Base-by-base conservation (phyloP, 2,329 filamentous ascomycete genomes). In the Penicillium polonicum region DNA sequence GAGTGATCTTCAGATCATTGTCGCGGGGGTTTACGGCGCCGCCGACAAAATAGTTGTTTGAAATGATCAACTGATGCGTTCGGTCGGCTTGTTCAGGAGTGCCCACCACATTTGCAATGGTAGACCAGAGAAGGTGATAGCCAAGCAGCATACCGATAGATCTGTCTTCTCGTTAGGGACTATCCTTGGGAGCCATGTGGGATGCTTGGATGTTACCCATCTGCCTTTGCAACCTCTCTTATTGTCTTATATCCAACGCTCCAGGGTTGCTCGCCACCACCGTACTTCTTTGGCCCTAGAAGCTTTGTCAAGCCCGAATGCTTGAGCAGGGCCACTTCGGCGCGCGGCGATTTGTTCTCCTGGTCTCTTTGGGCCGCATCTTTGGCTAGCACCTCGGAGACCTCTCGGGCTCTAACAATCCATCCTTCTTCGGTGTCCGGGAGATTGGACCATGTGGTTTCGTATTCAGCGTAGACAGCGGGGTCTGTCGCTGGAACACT, bases 11-110 rank as follows among this genome's bases (percentile, higher is more conserved):
- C 9, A 87, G 71, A 63, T 88, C 85, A 39, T 75, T 83, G 66
- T 88, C 85, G 4, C 86, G 81, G 0, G 85, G 85, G 61, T 88
- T 88, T 21, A 88, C 86, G 0, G 86, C 83, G n/a, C 76, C 86
- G 8, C 86, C 85, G 15, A 88, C 79, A 60, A 87, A 88, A 71
- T 84, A 86, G 68, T 88, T 88, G 72, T 87, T 87, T 19, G 77
- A 71, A 58, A 86, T 80, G 65, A 88, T 85, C 50, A 81, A 72
- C 60, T 85, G 76, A 57, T 86, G 80, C 1, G 79, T 71, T 19
- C 80, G 80, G 15, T 86, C 83, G 19, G 80, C 80, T 68, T 88
- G 86, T 62, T 86, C 82, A 0, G 81, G 70, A 0, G 78, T 85
- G 2, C 86, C 86, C 10, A 88, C 82, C 0, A 88, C 75, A 57